These are phyloP conservation scores for Colletotrichum acutatum DNA, from an alignment of 2,329 filamentous ascomycete genomes.

Conservation along the genomic window DNA sequence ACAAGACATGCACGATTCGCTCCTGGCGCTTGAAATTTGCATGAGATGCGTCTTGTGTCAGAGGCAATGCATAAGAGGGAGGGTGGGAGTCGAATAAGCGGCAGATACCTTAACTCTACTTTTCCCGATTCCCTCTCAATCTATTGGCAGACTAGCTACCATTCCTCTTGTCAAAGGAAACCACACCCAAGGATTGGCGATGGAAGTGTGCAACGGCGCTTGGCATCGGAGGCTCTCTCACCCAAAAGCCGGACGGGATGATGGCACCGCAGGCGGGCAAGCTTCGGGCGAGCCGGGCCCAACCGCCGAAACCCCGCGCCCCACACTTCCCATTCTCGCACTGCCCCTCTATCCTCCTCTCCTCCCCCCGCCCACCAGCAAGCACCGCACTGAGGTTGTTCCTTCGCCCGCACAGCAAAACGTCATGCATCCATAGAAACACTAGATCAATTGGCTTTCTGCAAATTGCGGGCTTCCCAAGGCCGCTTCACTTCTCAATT, in stretches of 20 bases:
- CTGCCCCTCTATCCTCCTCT: background rate
- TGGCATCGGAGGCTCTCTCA: background rate
- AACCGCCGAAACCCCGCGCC: conserved; percentile 23
- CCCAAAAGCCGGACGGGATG: conserved; percentile 2
- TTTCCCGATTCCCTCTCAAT: background rate
- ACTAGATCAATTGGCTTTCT: conserved; percentile 3
- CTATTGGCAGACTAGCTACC: background rate
- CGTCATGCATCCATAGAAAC: conserved; percentile 24
- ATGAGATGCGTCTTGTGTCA: background rate
- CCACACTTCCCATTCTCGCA: conserved; percentile 8
- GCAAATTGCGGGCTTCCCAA: conserved; percentile 4
- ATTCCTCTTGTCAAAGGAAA: background rate
- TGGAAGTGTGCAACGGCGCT: conserved; percentile 1
- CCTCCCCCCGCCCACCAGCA: background rate
- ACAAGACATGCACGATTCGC: background rate
- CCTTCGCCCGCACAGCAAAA: background rate
- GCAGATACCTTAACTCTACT: background rate
- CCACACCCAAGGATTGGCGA: background rate
- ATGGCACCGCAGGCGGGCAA: background rate
- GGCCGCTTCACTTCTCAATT: conserved; percentile 13
- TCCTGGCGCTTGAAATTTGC: background rate
- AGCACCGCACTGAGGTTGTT: too few relatives aligned
- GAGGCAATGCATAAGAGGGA: background rate
- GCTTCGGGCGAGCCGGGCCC: conserved; percentile 20
- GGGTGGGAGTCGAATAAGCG: background rate